Conservation (phyloP, 1,284 basidiomycete species). For the Leccinum holopus region DNA sequence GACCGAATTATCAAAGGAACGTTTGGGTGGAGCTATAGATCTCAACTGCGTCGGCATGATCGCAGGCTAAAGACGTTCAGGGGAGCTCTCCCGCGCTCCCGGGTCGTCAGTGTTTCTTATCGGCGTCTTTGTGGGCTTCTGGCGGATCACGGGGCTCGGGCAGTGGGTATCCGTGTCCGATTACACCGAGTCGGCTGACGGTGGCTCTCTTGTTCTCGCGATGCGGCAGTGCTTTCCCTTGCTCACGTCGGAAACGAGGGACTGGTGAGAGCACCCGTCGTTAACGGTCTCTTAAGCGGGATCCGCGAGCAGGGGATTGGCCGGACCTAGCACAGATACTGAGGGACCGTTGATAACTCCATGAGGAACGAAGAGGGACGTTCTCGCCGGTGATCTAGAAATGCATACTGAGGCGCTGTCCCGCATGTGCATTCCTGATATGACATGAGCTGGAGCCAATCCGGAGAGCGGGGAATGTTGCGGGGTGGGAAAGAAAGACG, state of each 20-base stretch:
- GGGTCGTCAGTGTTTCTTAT: background rate
- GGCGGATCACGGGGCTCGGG: slow-evolving; percentile 7
- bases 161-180: slow-evolving; percentile 1
- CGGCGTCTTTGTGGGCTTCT: background rate
- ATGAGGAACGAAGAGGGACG: slow-evolving; percentile 11
- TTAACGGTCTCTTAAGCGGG: background rate
- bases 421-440: background rate
- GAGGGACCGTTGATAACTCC: slow-evolving; percentile 21
- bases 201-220: background rate
- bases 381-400: slow-evolving; percentile 4
- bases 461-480: slow-evolving; percentile 2
- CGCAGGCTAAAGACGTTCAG: background rate
- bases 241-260: slow-evolving; percentile 19
- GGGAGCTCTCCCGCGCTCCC: background rate
- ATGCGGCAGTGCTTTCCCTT: slow-evolving; percentile 7
- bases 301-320: slow-evolving; percentile 25
- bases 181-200: background rate
- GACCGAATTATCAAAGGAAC: slow-evolving; percentile 7
- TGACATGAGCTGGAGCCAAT: background rate
- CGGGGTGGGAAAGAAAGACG: slow-evolving; percentile 22
- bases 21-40: background rate
- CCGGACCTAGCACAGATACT: slow-evolving; percentile 35
- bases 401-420: background rate
- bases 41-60: background rate
- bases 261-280: slow-evolving; percentile 24